Conservation (phyloP, 306 rosid species). For the Argentina anserina region DNA sequence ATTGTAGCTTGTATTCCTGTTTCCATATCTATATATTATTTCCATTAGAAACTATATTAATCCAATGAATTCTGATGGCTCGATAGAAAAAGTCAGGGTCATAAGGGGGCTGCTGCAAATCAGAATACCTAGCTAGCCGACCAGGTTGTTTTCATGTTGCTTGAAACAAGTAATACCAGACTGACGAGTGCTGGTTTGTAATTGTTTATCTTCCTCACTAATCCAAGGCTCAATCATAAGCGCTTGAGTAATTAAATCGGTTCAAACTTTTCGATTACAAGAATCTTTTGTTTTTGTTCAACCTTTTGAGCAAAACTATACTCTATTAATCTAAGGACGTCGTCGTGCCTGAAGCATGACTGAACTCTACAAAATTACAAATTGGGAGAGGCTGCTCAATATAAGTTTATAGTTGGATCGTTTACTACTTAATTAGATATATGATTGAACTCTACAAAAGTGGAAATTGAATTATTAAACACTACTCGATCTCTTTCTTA, state of each 20-base stretch:
- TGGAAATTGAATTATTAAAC: too few relatives aligned
- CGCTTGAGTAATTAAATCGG: background rate
- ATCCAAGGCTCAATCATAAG: background rate
- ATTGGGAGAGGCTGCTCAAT: background rate
- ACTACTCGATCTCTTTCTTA: too few relatives aligned
- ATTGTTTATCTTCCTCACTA: background rate
- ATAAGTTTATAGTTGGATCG: too few relatives aligned
- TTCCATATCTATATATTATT: background rate
- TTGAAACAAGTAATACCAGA: background rate
- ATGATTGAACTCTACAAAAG: too few relatives aligned
- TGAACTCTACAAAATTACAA: background rate
- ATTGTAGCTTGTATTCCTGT: background rate
- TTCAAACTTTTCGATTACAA: background rate
- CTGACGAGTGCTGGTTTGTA: background rate
- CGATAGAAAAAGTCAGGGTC: background rate
- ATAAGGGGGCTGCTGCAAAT: slow-evolving; percentile 1
- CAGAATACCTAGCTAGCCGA: background rate
- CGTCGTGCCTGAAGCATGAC: background rate
- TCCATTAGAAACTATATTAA: background rate
- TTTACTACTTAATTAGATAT: too few relatives aligned
- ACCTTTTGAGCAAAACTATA: background rate
- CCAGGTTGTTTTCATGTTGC: slow-evolving; percentile 12
- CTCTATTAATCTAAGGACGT: background rate
- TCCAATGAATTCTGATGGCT: background rate
- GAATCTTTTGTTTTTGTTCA: background rate